Evolutionary conservation across 345 rosid species (phyloP), one percentile per base, ranked within the genome.

Genomic region (Alliaria petiolata): DNA sequence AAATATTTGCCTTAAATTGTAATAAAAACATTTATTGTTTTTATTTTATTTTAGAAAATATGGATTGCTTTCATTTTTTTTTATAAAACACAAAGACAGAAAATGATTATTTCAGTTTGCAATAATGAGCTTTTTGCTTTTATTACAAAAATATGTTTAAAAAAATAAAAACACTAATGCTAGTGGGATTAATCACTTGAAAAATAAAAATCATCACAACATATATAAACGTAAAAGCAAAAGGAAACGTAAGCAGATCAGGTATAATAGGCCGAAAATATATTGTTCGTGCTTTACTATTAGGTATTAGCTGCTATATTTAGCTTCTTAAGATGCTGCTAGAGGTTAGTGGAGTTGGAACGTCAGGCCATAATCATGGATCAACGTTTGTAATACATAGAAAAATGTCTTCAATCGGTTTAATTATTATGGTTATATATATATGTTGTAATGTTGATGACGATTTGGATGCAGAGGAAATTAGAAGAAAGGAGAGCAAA

Each of bases 401-500:
- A 58, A 36, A 19, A 36, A 15, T 16, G 14, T 55, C 36, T 33
- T 2, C 4, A 55, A 8, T 4, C 20, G 7, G 12, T 33, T 15
- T 20, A 47, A 19, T 47, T 0, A 10, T 19, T 15, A 55, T 9
- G n/a, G 25, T 19, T 8, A 5, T 45, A 28, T 53, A 53, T 54
- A 4, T 30, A 30, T 15, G 59, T 31, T 4, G 40, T 33, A 10
- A 35, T 56, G 4, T 7, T 22, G 47, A 13, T 59, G 20, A 20
- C 12, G 45, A 22, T 49, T 47, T 11, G 66, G 12, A 42, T 60
- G 78, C 54, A 95, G 99, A 95, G 99, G 86, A 95, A 89, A 63
- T 75, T 95, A 51, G 99, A 95, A 74, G 99, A 95, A 83, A 95
- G 87, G 64, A 87, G 92, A 44, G 96, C 86, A 3, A 86, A 72